Percentiles rank a stretch among this genome's conserved stretches.
Conservation (phyloP, 2,329 filamentous ascomycete species). For the Zymoseptoria tritici region DNA sequence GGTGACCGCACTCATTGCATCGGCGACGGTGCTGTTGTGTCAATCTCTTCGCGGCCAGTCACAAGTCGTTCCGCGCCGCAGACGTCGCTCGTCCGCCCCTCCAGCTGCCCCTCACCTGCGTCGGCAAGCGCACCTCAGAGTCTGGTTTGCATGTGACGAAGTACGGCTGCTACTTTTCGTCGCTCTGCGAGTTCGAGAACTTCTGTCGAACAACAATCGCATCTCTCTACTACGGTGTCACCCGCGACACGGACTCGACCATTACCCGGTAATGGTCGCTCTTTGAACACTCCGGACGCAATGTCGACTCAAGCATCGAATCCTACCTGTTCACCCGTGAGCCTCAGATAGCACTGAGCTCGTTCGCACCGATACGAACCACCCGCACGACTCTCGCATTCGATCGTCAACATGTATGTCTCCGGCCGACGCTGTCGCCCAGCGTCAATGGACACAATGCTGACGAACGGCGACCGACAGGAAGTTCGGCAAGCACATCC, state of each 20-base stretch:
- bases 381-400: not conserved
- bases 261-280: not conserved
- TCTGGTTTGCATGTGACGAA: not conserved
- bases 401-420: not conserved
- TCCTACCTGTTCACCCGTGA: not conserved
- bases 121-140: not conserved
- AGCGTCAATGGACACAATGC: not conserved
- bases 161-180: not conserved
- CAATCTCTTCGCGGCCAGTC: not conserved
- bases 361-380: not conserved
- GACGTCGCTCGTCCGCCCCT: not conserved
- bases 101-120: not conserved
- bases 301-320: not conserved
- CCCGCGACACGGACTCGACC: not conserved
- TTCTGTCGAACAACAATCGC: not conserved
- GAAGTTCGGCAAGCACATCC: conserved; percentile 99
- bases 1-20: not conserved
- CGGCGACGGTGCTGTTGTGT: not conserved
- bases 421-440: not conserved
- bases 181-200: not conserved
- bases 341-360: not conserved
- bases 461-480: conserved; percentile 40
- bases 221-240: not conserved
- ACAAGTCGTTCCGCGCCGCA: not conserved
- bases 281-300: not conserved